A percentile compares a stretch with the other conserved stretches of the same genome.
Conservation (phyloP, 306 rosid species). For the Quercus engelmannii region DNA sequence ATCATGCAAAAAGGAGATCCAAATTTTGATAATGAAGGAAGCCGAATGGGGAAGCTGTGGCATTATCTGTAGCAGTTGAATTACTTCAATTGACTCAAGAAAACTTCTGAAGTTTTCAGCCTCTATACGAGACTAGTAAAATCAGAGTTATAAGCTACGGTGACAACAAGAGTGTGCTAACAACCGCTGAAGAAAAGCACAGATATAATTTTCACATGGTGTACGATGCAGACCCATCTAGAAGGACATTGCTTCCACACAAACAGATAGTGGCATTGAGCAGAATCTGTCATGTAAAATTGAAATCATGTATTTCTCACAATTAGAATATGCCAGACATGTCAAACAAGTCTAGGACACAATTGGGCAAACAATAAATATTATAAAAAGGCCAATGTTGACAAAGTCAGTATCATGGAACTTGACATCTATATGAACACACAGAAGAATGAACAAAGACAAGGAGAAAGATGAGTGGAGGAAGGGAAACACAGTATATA, state of each 20-base stretch:
- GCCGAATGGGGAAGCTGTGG: background rate
- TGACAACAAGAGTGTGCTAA: background rate
- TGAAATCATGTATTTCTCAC: too few species aligned
- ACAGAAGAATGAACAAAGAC: background rate
- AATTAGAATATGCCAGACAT: too few species aligned
- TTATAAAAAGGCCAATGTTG: background rate
- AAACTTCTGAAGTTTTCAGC: background rate
- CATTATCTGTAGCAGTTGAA: background rate
- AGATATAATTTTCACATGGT: too few species aligned
- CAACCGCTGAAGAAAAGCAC: too few species aligned
- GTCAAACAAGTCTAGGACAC: too few species aligned
- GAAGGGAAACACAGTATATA: background rate
- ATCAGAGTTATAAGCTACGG: background rate
- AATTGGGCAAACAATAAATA: too few species aligned
- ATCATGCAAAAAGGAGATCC: background rate
- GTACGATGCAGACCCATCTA: too few species aligned
- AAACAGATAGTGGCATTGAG: too few species aligned
- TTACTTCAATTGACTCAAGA: background rate
- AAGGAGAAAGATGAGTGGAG: background rate
- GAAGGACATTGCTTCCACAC: too few species aligned
- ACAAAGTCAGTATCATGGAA: background rate
- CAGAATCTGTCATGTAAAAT: too few species aligned
- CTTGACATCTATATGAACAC: background rate
- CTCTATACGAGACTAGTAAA: background rate
- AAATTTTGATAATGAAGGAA: background rate